A percentile compares a stretch with the other conserved stretches of the same genome.
Conservation (phyloP, 495 filamentous ascomycete genomes). For the Daldinia grandis region DNA sequence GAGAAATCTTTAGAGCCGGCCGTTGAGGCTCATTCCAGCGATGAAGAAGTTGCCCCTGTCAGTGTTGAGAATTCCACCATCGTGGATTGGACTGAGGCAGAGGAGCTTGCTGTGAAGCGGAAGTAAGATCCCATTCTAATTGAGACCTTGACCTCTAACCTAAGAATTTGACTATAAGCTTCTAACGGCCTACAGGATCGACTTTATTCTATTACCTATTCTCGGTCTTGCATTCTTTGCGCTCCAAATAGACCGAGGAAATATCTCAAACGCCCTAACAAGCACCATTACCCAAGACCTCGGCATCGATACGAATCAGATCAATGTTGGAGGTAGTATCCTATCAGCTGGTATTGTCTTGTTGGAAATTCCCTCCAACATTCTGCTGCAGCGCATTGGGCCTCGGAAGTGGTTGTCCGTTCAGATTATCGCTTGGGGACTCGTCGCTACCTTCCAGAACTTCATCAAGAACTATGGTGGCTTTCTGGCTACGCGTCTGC, state of each 20-base stretch:
- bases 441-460: constrained; percentile 66
- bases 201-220: constrained; percentile 61
- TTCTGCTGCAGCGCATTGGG: constrained; percentile 63
- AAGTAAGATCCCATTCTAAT: constrained; percentile 42
- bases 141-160: background rate
- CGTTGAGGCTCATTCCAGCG: constrained; percentile 5
- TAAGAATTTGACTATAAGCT: background rate
- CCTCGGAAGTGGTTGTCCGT: constrained; percentile 62
- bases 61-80: constrained; percentile 27
- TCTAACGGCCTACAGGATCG: constrained; percentile 49
- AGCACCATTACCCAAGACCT: constrained; percentile 62
- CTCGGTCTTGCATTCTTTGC: constrained; percentile 66
- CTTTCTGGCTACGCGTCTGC: constrained; percentile 60
- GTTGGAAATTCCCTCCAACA: constrained; percentile 66
- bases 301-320: constrained; percentile 63
- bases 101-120: constrained; percentile 49
- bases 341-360: constrained; percentile 65
- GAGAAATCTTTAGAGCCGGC: constrained; percentile 9
- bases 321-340: constrained; percentile 66
- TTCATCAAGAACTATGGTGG: constrained; percentile 62
- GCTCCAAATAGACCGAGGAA: constrained; percentile 64
- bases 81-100: constrained; percentile 47
- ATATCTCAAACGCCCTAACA: constrained; percentile 61
- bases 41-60: constrained; percentile 43
- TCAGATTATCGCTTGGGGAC: constrained; percentile 67